Evolutionary conservation across 768 basidiomycete species (phyloP).

Genomic region (Phaeotremella fagi): DNA sequence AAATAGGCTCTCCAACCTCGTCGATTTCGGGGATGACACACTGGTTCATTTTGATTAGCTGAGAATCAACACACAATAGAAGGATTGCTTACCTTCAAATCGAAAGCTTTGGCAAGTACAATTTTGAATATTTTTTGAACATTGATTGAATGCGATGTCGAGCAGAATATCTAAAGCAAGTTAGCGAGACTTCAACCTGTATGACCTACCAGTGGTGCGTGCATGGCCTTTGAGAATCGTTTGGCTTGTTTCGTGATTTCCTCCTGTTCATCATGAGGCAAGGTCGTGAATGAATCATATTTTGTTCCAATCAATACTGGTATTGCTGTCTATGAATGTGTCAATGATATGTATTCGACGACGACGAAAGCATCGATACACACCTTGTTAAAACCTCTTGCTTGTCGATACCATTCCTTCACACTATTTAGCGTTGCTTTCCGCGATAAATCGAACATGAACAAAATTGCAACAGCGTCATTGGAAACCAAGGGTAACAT

Average conservation of each 20-base stretch:
- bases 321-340: constrained; percentile 75
- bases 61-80: not conserved
- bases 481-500: constrained; percentile 98
- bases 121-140: constrained; percentile 79
- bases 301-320: constrained; percentile 98
- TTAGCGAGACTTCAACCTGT: not conserved
- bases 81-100: constrained; percentile 57
- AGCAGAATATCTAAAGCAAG: constrained; percentile 75
- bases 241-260: constrained; percentile 99
- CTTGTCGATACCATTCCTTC: constrained; percentile 99
- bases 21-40: constrained; percentile 98
- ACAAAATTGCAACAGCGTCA: constrained; percentile 97
- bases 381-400: constrained; percentile 98
- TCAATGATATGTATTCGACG: not conserved
- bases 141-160: constrained; percentile 97
- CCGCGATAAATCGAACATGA: constrained; percentile 98
- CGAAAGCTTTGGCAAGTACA: constrained; percentile 64
- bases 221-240: constrained; percentile 97
- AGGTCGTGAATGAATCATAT: constrained; percentile 93
- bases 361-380: constrained; percentile 21
- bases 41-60: constrained; percentile 48
- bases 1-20: constrained; percentile 89
- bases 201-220: constrained; percentile 68
- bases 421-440: constrained; percentile 97
- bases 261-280: constrained; percentile 95